Evolutionary conservation across 768 basidiomycete genomes (phyloP).

Genomic region (Hemileccinum rubropunctum): DNA sequence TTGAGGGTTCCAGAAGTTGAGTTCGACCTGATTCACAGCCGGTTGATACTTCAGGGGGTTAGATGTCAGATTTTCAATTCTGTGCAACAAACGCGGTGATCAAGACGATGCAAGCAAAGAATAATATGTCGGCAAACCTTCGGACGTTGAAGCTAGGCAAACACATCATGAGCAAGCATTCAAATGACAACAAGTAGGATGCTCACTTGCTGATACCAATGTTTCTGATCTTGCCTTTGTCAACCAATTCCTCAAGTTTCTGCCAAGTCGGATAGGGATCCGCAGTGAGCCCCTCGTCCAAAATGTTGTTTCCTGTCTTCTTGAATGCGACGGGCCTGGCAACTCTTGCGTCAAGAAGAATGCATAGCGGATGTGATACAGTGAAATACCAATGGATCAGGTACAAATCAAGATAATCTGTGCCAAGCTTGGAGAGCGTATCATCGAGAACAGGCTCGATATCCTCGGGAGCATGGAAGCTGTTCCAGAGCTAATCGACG

Average conservation of each 20-base stretch:
- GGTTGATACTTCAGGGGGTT: slow-evolving; percentile 58
- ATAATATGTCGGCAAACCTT: slow-evolving; percentile 25
- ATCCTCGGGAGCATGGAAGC: slow-evolving; percentile 71
- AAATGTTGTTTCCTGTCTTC: slow-evolving; percentile 45
- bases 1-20: slow-evolving; percentile 77
- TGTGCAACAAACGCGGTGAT: slow-evolving; percentile 6
- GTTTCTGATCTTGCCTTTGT: slow-evolving; percentile 72
- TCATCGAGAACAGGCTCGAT: slow-evolving; percentile 68
- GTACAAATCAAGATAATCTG: slow-evolving; percentile 76
- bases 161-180: neutral
- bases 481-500: slow-evolving; percentile 61
- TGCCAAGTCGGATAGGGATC: slow-evolving; percentile 79
- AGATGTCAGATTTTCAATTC: slow-evolving; percentile 61
- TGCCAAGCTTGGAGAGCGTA: slow-evolving; percentile 56
- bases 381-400: slow-evolving; percentile 69
- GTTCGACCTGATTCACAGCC: slow-evolving; percentile 77
- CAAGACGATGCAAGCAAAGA: neutral
- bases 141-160: slow-evolving; percentile 57
- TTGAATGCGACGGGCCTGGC: slow-evolving; percentile 67
- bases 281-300: slow-evolving; percentile 57
- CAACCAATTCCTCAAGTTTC: slow-evolving; percentile 74
- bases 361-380: neutral
- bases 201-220: slow-evolving; percentile 83
- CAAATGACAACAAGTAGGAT: neutral
- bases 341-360: neutral